A percentile compares a stretch with the other conserved stretches of the same genome.
These are phyloP conservation scores for Dentipellis sp. DNA, from an alignment of 768 basidiomycete genomes.

Conservation along the genomic window DNA sequence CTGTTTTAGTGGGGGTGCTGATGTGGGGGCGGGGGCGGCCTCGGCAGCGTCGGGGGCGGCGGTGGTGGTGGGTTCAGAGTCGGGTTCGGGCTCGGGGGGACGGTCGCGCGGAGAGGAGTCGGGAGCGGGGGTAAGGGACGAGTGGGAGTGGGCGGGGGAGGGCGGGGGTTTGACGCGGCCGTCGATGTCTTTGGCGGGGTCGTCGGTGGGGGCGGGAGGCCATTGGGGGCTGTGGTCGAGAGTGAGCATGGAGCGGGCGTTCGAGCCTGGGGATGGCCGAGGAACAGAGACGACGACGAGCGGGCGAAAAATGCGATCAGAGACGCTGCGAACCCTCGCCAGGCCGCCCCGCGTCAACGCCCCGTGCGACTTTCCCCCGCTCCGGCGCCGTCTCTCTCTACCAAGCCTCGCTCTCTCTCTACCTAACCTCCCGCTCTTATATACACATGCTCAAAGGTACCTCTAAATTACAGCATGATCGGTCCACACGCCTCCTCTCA, in stretches of 20 bases:
- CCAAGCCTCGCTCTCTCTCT: too few species aligned
- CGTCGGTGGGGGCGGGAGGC: slow-evolving; percentile 10
- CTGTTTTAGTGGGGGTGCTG: too few species aligned
- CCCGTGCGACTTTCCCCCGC: too few species aligned
- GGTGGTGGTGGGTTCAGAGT: slow-evolving; percentile 11
- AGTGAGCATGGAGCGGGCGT: slow-evolving; percentile 12
- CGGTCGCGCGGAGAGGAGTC: slow-evolving; percentile 9
- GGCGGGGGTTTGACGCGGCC: slow-evolving; percentile 14
- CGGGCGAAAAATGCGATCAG: too few species aligned
- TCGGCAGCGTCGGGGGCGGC: background rate
- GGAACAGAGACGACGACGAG: background rate
- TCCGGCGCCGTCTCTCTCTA: too few species aligned
- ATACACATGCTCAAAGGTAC: too few species aligned
- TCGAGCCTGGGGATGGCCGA: background rate
- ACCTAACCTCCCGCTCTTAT: too few species aligned
- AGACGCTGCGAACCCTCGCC: too few species aligned
- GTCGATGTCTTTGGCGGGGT: slow-evolving; percentile 13
- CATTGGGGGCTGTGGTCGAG: background rate
- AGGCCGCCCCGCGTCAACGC: too few species aligned
- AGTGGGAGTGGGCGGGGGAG: slow-evolving; percentile 18
- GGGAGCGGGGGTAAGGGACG: slow-evolving; percentile 22
- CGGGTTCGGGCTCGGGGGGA: background rate
- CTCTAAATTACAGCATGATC: too few species aligned
- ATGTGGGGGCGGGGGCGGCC: background rate
- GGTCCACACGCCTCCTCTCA: too few species aligned